These are phyloP conservation scores for Starmerella sirachaensis DNA, from an alignment of 805 yeast genomes.

Conservation along the genomic window DNA sequence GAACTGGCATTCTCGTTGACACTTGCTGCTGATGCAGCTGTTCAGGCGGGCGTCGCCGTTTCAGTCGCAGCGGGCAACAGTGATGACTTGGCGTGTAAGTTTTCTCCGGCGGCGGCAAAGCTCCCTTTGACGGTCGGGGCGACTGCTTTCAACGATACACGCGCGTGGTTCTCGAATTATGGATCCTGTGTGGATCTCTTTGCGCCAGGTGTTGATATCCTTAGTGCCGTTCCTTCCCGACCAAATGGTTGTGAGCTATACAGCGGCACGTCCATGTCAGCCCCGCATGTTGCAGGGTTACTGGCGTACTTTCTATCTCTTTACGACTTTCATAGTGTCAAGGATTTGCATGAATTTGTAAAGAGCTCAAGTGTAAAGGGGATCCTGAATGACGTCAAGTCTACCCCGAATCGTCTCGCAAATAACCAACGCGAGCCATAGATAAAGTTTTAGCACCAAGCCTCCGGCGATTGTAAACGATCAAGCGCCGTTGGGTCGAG, in stretches of 20 bases:
- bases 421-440: no score
- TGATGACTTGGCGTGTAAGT: constrained; percentile 60
- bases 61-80: constrained; percentile 73
- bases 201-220: constrained; percentile 65
- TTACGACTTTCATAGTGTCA: no score
- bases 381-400: no score
- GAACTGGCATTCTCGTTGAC: constrained; percentile 53
- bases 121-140: constrained; percentile 81
- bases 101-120: constrained; percentile 72
- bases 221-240: constrained; percentile 22
- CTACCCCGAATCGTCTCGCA: no score
- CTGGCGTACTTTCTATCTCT: constrained; percentile 9
- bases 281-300: constrained; percentile 26
- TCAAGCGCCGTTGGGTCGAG: no score
- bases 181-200: constrained; percentile 77
- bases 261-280: constrained; percentile 27
- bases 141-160: constrained; percentile 58
- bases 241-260: constrained; percentile 17
- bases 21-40: constrained; percentile 65
- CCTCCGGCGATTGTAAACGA: no score
- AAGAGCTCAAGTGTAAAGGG: no score
- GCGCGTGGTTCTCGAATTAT: constrained; percentile 73
- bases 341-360: no score
- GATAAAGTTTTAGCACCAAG: no score
- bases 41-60: constrained; percentile 47